Evolutionary conservation across 1,284 basidiomycete species (phyloP), one percentile per base, ranked within the genome.

Genomic region (Inonotus hispidus): DNA sequence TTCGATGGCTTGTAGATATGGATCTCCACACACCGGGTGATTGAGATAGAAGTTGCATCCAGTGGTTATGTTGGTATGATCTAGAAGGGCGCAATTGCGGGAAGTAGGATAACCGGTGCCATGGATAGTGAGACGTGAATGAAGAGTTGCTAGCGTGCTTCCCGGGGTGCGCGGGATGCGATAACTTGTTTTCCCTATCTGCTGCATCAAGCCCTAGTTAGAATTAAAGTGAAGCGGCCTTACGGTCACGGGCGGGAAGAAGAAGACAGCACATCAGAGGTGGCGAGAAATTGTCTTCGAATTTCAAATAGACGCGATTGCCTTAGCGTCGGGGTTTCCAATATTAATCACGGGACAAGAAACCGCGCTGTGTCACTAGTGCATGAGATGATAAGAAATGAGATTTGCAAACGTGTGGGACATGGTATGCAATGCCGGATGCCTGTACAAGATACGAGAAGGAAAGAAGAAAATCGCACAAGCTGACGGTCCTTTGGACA

Each of bases 381-480:
- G 49, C 56, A 58, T 37, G 46, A 27, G 43, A 32, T 49, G 43
- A 32, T 49, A 58, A 46, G 38, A 27, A 49, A 49, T 35, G 56
- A 58, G 35, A 37, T 14, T 8, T 35, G 32, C 32, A 41, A 25
- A 56, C 41, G 43, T 56, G 55, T 43, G 58, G 21, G 54, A 14
- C n/a, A 35, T 55, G 21, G 14, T 37, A 3, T 1, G 50, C 50
- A 41, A 49, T 58, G 50, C n/a, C 19, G 27, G 14, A 58, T 50
- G 45, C 21, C 39, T 21, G 41, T 13, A 50, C 32, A 39, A 37
- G 23, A 50, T 37, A 38, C 13, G 56, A 38, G 29, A 14, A 47
- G 6, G 19, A 21, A 57, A 47, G 8, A 47, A 6, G 41, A 47
- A 21, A 37, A 14, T 10, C 25, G 23, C 50, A 19, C 27, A n/a